A percentile compares a stretch with the other conserved stretches of the same genome.
phyloP scores from a whole-genome alignment of 78 protist species.

The Dictyostelium brefeldianum region DNA sequence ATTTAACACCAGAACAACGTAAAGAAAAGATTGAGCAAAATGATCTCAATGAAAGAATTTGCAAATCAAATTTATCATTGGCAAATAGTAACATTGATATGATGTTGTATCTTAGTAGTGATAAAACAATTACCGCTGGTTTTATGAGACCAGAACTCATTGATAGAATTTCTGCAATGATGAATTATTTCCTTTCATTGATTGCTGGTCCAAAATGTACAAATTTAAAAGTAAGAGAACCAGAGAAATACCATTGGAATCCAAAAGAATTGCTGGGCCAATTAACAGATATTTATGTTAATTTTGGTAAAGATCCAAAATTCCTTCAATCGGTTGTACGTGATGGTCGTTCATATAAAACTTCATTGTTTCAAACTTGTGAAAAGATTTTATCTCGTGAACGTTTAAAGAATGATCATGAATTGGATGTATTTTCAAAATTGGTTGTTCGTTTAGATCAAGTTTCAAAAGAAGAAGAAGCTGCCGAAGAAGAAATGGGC shows the following conservation, averaged over 20 bases:
- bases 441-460: constrained; percentile 50
- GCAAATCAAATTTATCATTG: constrained; percentile 7
- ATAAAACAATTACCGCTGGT: constrained; percentile 13
- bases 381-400: constrained; percentile 60
- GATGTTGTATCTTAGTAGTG: constrained; percentile 46
- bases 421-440: constrained; percentile 20
- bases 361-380: constrained; percentile 31
- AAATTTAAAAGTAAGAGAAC: constrained; percentile 79
- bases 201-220: constrained; percentile 81
- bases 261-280: constrained; percentile 67
- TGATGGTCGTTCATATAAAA: constrained; percentile 79
- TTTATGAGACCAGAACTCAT: constrained; percentile 77
- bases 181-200: constrained; percentile 63
- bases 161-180: constrained; percentile 81
- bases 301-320: constrained; percentile 20
- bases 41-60: constrained; percentile 58
- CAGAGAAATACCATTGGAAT: constrained; percentile 63
- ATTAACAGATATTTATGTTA: constrained; percentile 70
- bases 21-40: constrained; percentile 57
- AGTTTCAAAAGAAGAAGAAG: constrained; percentile 29
- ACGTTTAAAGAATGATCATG: constrained; percentile 30
- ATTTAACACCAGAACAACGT: constrained; percentile 21
- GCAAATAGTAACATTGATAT: constrained; percentile 68
- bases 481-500: constrained; percentile 71
- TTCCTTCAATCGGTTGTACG: constrained; percentile 44